A percentile compares a stretch with the other conserved stretches of the same genome.
Conservation (phyloP, 2,329 filamentous ascomycete species). For the Xylaria hypoxylon region DNA sequence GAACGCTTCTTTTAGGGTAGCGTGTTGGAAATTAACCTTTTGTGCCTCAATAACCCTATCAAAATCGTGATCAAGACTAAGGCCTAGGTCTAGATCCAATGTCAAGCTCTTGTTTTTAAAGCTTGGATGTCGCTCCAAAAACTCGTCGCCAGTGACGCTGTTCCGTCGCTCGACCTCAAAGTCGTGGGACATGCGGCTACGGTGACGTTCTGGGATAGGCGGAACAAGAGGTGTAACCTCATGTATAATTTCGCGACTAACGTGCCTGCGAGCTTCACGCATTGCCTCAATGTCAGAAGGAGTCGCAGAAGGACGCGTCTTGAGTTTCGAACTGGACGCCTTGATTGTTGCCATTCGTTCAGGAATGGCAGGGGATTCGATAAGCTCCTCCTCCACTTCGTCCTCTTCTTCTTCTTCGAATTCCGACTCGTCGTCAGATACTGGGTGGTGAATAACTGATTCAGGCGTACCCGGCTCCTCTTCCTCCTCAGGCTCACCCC, state of each 20-base stretch:
- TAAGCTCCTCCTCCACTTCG: constrained; percentile 44
- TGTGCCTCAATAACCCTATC: constrained; percentile 94
- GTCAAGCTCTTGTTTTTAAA: constrained; percentile 87
- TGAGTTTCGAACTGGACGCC: constrained; percentile 84
- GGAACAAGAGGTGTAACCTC: constrained; percentile 70
- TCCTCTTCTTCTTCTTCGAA: constrained; percentile 56
- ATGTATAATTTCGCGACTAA: constrained; percentile 77
- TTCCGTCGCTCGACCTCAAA: constrained; percentile 55
- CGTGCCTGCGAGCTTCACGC: constrained; percentile 85
- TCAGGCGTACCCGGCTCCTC: constrained; percentile 81
- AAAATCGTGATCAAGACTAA: constrained; percentile 92
- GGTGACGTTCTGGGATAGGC: constrained; percentile 70
- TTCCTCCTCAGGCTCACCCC: constrained; percentile 62
- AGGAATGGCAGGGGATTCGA: constrained; percentile 75
- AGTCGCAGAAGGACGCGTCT: constrained; percentile 88
- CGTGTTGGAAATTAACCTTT: constrained; percentile 79
- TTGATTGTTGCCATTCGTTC: constrained; percentile 90
- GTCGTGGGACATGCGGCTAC: constrained; percentile 65
- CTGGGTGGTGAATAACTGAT: constrained; percentile 86
- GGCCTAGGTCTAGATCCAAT: constrained; percentile 82
- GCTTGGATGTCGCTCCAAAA: constrained; percentile 73
- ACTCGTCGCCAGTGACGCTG: constrained; percentile 56
- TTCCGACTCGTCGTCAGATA: constrained; percentile 58
- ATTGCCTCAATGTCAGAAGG: constrained; percentile 86
- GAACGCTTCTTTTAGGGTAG: constrained; percentile 44